Evolutionary conservation across 352 stramenopile species (phyloP), one percentile per base, ranked within the genome.

Genomic region (Phytophthora pistaciae): DNA sequence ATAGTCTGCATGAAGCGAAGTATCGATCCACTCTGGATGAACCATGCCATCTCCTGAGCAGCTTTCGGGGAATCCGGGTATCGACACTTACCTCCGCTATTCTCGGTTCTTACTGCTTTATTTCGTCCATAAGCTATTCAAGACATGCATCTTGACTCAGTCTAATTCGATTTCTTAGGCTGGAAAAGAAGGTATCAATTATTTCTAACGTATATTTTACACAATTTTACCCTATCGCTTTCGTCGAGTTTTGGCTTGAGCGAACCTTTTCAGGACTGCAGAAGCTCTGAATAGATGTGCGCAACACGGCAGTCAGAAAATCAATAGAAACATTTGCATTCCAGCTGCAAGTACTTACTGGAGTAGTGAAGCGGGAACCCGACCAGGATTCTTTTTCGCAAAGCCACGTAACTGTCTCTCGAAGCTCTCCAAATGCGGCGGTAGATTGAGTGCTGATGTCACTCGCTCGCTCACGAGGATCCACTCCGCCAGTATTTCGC

Each of bases 1-100:
- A 38, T 59, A 70, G 10, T 74, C 46, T 27, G 7, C 25, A 53
- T 27, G 3, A 27, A 18, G 10, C 7, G n/a, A 53, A 27, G 46
- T 8, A 27, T 27, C 46, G 46, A 27, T 3, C 8, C 7, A 3
- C 46, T 27, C 46, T 27, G 46, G 18, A 13, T 8, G 20, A 52
- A 52, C 18, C 44, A 52, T 52, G 44, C 4, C 46, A 29, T 53
- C n/a, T 27, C 46, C 5, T 49, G 14, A 49, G 16, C 42, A 49
- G 16, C 42, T 44, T 18, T 42, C 16, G 36, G 13, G 4, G 13
- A 18, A n/a, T n/a, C 36, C 36, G 16, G 11, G 13, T 6, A 13
- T 44, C 36, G 4, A 7, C 36, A 18, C 36, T 36, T 36, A 36
- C 29, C 29, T 44, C 38, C 5, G 14, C 38, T 49, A 49, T 21